Percentiles rank a stretch among this genome's conserved stretches.
Conservation (phyloP, 441 rosid species). For the Eugenia klotzschiana region DNA sequence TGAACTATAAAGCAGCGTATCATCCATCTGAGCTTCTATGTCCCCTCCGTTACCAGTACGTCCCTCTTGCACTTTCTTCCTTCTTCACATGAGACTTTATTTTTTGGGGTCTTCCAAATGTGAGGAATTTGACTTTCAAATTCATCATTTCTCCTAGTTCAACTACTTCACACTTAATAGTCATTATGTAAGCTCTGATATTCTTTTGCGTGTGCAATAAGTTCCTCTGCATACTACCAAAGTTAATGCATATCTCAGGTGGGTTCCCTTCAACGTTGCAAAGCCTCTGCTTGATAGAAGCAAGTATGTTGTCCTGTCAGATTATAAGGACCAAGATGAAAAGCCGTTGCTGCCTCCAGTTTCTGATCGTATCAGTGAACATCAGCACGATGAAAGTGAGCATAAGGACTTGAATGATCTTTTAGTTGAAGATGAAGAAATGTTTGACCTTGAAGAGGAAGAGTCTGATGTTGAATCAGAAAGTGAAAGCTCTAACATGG, state of each 20-base stretch:
- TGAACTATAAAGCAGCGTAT: slow-evolving; percentile 96
- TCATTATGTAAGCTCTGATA: background rate
- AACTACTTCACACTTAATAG: background rate
- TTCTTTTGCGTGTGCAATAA: background rate
- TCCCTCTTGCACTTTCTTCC: slow-evolving; percentile 4
- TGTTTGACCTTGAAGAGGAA: slow-evolving; percentile 28
- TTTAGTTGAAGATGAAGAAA: slow-evolving; percentile 30
- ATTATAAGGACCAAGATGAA: slow-evolving; percentile 22
- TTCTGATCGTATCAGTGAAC: slow-evolving; percentile 19
- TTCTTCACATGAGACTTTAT: background rate
- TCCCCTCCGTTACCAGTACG: slow-evolving; percentile 84
- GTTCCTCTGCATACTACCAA: background rate
- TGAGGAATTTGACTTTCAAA: background rate
- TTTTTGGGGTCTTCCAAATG: background rate
- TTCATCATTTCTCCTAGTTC: background rate
- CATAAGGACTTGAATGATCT: slow-evolving; percentile 31
- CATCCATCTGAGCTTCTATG: slow-evolving; percentile 85
- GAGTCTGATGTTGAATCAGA: slow-evolving; percentile 34
- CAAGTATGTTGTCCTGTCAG: slow-evolving; percentile 54
- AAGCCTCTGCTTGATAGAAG: slow-evolving; percentile 62
- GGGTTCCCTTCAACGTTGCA: slow-evolving; percentile 65
- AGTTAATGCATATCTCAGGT: slow-evolving; percentile 33
- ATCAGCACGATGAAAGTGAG: slow-evolving; percentile 20
- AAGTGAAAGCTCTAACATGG: slow-evolving; percentile 13
- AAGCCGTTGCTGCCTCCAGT: slow-evolving; percentile 14